Percentiles rank a stretch among this genome's conserved stretches.
phyloP scores from a whole-genome alignment of 1,284 basidiomycete genomes.

The Rhodofomes roseus region DNA sequence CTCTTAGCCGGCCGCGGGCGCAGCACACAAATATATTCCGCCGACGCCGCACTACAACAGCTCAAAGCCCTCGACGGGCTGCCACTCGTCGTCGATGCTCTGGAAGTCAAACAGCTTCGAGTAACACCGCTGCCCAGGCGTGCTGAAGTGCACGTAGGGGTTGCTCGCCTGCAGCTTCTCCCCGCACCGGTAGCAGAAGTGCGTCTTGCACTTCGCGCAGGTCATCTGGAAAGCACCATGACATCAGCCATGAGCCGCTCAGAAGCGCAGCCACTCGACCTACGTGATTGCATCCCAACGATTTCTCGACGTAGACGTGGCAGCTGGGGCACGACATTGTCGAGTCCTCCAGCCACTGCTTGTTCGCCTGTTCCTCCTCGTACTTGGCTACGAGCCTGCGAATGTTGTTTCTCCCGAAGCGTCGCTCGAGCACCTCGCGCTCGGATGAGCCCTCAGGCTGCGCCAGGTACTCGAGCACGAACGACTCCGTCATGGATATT shows the following conservation, averaged over 20 bases:
- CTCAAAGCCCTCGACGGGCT: conserved; percentile 46
- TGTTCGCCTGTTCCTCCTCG: conserved; percentile 65
- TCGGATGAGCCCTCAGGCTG: conserved; percentile 44
- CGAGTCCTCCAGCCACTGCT: conserved; percentile 56
- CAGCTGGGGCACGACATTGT: conserved; percentile 74
- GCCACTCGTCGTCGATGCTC: conserved; percentile 46
- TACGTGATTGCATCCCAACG: conserved; percentile 73
- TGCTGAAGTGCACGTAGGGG: conserved; percentile 72
- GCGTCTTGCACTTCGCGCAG: conserved; percentile 60
- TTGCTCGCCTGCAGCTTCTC: conserved; percentile 42
- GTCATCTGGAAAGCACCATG: conserved; percentile 52
- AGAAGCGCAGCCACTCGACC: conserved; percentile 24
- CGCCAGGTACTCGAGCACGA: conserved; percentile 62
- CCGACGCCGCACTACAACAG: conserved; percentile 9
- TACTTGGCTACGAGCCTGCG: conserved; percentile 52
- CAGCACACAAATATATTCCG: neutral
- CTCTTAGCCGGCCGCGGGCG: too few species aligned
- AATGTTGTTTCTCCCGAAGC: conserved; percentile 59
- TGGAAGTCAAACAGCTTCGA: conserved; percentile 62
- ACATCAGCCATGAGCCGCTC: conserved; percentile 3
- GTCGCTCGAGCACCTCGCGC: conserved; percentile 49
- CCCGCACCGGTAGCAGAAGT: conserved; percentile 81
- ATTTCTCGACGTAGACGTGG: conserved; percentile 68
- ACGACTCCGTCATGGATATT: conserved; percentile 53
- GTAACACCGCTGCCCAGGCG: conserved; percentile 51